Conservation (phyloP, 805 yeast genomes). For the Scheffersomyces spartinae region DNA sequence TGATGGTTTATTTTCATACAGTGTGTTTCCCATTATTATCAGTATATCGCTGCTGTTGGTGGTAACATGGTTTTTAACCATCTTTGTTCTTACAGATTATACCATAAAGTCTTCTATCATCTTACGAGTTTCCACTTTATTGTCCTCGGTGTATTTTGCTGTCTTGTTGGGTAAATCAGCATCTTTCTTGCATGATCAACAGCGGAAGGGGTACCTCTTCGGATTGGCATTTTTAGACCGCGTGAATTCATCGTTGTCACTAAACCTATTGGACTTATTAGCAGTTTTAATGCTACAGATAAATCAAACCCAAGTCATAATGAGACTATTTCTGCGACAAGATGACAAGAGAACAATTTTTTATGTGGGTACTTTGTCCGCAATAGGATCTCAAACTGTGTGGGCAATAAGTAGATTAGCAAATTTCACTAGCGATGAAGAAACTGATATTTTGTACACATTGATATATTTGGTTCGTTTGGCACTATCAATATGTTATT, state of each 20-base stretch:
- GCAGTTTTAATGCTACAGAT: constrained; percentile 48
- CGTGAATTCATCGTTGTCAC: constrained; percentile 31
- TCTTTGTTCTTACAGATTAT: constrained; percentile 54
- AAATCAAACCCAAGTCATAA: constrained; percentile 61
- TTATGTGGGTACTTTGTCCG: constrained; percentile 42
- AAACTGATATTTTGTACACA: constrained; percentile 53
- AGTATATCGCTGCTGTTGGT: constrained; percentile 56
- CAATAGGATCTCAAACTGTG: constrained; percentile 44
- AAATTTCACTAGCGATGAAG: constrained; percentile 22
- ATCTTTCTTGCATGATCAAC: constrained; percentile 35
- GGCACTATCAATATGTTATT: constrained; percentile 57
- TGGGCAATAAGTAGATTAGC: constrained; percentile 60
- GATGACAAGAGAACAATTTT: constrained; percentile 57
- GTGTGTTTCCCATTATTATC: constrained; percentile 51
- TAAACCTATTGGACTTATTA: constrained; percentile 47
- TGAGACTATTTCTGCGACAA: constrained; percentile 55
- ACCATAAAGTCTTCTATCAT: constrained; percentile 49
- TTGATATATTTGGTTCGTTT: constrained; percentile 66
- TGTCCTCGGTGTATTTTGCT: constrained; percentile 45
- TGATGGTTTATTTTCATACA: constrained; percentile 37
- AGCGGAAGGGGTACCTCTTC: constrained; percentile 27
- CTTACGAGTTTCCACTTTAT: constrained; percentile 35
- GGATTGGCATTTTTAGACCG: constrained; percentile 33
- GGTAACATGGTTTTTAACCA: constrained; percentile 48
- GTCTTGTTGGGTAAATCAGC: constrained; percentile 39